Evolutionary conservation across 1,139 yeast species (phyloP).

Genomic region (Neolecta irregularis): DNA sequence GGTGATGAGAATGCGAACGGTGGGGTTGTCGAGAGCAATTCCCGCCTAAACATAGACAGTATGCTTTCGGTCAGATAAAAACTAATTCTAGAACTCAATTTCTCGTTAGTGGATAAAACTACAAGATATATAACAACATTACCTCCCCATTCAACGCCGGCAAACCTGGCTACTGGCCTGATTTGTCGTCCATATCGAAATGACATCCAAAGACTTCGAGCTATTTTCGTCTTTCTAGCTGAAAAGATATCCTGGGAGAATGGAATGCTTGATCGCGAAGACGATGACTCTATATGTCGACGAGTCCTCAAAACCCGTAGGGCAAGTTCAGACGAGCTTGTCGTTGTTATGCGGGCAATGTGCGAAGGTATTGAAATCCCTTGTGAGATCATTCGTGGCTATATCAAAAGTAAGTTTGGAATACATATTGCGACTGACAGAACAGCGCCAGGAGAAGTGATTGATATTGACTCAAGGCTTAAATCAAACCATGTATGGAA

Average conservation of each 20-base stretch:
- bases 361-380: conserved; percentile 56
- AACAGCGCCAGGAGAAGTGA: too few species aligned
- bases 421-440: too few species aligned
- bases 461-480: conserved; percentile 4
- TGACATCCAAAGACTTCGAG: conserved; percentile 43
- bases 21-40: too few species aligned
- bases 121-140: conserved; percentile 14
- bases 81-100: neutral
- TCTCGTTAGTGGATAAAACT: neutral
- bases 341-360: conserved; percentile 59
- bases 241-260: conserved; percentile 32
- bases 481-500: conserved; percentile 77
- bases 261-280: conserved; percentile 16
- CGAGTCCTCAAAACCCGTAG: conserved; percentile 28
- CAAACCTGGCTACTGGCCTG: conserved; percentile 30
- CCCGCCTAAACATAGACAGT: conserved; percentile 2
- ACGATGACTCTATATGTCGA: conserved; percentile 17
- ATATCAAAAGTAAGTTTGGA: conserved; percentile 50
- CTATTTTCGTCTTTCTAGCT: conserved; percentile 44
- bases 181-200: conserved; percentile 30
- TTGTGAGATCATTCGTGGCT: conserved; percentile 66
- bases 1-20: conserved; percentile 6
- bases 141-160: conserved; percentile 30
- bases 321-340: conserved; percentile 60
- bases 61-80: neutral